Evolutionary conservation across 176 grass and related monocot species (phyloP), one percentile per base, ranked within the genome.

Genomic region (Aegilops sharonensis): DNA sequence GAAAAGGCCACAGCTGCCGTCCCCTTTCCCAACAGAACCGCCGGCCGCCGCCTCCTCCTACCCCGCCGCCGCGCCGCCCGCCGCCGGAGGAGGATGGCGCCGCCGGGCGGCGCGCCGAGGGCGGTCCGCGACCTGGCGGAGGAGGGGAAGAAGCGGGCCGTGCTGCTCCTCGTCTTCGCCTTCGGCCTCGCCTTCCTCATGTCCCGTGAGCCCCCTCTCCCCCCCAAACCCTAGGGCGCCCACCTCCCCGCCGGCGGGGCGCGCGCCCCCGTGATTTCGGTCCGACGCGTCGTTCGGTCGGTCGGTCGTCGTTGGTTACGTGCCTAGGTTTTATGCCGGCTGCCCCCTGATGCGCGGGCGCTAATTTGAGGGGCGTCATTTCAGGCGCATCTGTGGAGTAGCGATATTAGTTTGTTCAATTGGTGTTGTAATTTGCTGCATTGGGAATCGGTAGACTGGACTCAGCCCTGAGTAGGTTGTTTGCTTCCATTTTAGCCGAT

Each of bases 71-170:
- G n/a, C 25, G 25, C 25, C 25, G 25, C 25, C 25, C 25, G 25
- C 25, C 25, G 25, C 25, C n/a, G n/a, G 36, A 6, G 84, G 78
- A 32, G 31, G 61, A 91, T 88, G 89, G 75, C 57, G 15, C 35
- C 60, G 27, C 32, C 48, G 37, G 75, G 14, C 15, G 89, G 21
- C 10, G 45, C 23, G 69, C 29, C 20, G 29, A 84, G 61, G 37
- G 88, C 89, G 76, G 45, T 76, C 27, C 89, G 81, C 42, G 89
- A 91, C 81, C 89, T 91, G n/a, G 81, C 62, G 30, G 89, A 91
- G 47, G 89, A 91, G 85, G 89, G 85, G 76, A 91, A 91, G 89
- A 88, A 91, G 85, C 89, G 89, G 37, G 77, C 85, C 76, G 85
- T 91, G 62, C 81, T 91, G 76, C 81, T 91, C 69, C 89, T 91